These are phyloP conservation scores for Cercospora sesami DNA, from an alignment of 2,329 filamentous ascomycete genomes.

Conservation along the genomic window DNA sequence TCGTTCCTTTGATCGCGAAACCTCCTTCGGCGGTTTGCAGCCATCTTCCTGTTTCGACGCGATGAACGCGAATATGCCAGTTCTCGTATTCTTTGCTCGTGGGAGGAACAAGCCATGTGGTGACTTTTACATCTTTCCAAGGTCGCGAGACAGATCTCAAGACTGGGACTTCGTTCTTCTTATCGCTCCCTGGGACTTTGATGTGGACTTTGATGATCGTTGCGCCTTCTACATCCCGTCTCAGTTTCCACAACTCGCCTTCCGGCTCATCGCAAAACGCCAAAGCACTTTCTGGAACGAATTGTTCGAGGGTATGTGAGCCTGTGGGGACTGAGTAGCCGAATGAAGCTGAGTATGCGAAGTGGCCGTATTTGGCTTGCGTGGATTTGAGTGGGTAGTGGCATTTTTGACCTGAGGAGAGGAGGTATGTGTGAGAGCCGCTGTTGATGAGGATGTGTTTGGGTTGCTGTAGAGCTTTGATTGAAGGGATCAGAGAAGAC, in stretches of 20 bases:
- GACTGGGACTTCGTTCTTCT: constrained; percentile 49
- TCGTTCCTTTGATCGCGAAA: constrained; percentile 67
- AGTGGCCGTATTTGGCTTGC: constrained; percentile 77
- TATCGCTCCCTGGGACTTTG: constrained; percentile 32
- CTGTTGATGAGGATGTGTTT: constrained; percentile 68
- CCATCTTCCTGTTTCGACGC: constrained; percentile 59
- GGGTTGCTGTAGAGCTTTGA: constrained; percentile 65
- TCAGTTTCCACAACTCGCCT: constrained; percentile 76
- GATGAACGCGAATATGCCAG: constrained; percentile 70
- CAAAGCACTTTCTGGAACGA: constrained; percentile 72
- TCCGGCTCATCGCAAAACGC: constrained; percentile 70
- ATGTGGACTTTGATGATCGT: constrained; percentile 55
- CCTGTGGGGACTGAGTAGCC: constrained; percentile 77
- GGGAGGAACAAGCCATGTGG: constrained; percentile 66
- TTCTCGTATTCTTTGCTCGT: constrained; percentile 55
- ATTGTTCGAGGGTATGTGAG: constrained; percentile 73
- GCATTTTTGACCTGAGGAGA: constrained; percentile 76
- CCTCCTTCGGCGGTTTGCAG: constrained; percentile 72
- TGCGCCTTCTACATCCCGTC: constrained; percentile 66
- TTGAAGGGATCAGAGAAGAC: constrained; percentile 51
- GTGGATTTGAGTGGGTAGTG: constrained; percentile 79
- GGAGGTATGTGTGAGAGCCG: constrained; percentile 73
- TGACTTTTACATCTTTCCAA: constrained; percentile 66
- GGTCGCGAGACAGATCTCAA: constrained; percentile 70
- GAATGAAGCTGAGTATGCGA: constrained; percentile 75